Conservation (phyloP, 108 stramenopile species). For the Cyclotella sp. region DNA sequence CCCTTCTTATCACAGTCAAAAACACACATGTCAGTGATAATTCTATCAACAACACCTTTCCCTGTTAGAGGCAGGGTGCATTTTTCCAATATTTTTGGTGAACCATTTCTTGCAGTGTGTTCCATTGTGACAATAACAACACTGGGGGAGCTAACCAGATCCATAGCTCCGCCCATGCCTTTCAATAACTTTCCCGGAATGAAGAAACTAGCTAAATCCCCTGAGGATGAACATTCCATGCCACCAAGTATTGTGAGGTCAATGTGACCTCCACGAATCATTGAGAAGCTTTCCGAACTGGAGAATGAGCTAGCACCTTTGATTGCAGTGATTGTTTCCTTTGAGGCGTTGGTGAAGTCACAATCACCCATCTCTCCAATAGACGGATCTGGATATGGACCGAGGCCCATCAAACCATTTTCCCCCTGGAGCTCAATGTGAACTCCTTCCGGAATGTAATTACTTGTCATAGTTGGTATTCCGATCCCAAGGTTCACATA, state of each 20-base stretch:
- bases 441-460: slow-evolving; percentile 87
- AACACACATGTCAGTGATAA: slow-evolving; percentile 94
- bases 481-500: slow-evolving; percentile 97
- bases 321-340: slow-evolving; percentile 89
- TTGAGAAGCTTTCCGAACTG: slow-evolving; percentile 85
- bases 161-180: slow-evolving; percentile 95
- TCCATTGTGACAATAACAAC: slow-evolving; percentile 96
- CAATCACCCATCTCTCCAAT: slow-evolving; percentile 71
- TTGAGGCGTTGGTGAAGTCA: slow-evolving; percentile 94
- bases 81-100: slow-evolving; percentile 84
- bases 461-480: slow-evolving; percentile 86
- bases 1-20: slow-evolving; percentile 82
- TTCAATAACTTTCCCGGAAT: slow-evolving; percentile 94
- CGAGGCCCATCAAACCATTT: slow-evolving; percentile 93
- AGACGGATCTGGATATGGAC: slow-evolving; percentile 82
- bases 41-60: slow-evolving; percentile 86
- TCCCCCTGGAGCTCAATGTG: slow-evolving; percentile 92
- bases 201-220: slow-evolving; percentile 94
- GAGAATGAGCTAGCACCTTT: slow-evolving; percentile 81
- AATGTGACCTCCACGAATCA: slow-evolving; percentile 94
- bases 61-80: slow-evolving; percentile 93
- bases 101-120: slow-evolving; percentile 88
- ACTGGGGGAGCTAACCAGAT: slow-evolving; percentile 82
- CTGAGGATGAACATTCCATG: slow-evolving; percentile 85
- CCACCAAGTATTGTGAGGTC: slow-evolving; percentile 94